These are phyloP conservation scores for Ogataea wickerhamii DNA, from an alignment of 805 yeast species.

Conservation along the genomic window DNA sequence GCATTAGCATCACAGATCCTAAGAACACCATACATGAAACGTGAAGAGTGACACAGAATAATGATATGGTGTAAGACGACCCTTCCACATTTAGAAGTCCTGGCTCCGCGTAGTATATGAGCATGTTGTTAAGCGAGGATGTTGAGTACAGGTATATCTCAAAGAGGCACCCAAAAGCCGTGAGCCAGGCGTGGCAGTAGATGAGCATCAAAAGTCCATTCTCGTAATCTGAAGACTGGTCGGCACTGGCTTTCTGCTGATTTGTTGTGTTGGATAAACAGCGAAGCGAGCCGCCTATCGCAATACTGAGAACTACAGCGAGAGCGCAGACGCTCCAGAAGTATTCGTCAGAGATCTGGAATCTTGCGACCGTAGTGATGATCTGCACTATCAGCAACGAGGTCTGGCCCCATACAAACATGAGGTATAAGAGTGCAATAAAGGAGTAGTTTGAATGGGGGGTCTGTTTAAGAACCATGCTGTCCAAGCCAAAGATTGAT, in stretches of 20 bases:
- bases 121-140: slow-evolving; percentile 16
- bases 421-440: slow-evolving; percentile 9
- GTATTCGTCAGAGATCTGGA: slow-evolving; percentile 9
- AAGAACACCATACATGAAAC: slow-evolving; percentile 12
- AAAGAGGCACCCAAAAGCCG: slow-evolving; percentile 22
- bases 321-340: slow-evolving; percentile 10
- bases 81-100: background rate
- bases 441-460: slow-evolving; percentile 4
- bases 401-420: slow-evolving; percentile 14
- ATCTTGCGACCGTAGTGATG: slow-evolving; percentile 7
- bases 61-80: background rate
- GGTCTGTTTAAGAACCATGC: slow-evolving; percentile 5
- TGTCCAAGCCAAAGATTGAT: slow-evolving; percentile 14
- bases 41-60: slow-evolving; percentile 11
- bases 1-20: slow-evolving; percentile 19
- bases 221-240: slow-evolving; percentile 2
- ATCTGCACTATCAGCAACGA: slow-evolving; percentile 15
- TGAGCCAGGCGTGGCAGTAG: slow-evolving; percentile 19
- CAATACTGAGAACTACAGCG: slow-evolving; percentile 4
- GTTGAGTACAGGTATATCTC: slow-evolving; percentile 24
- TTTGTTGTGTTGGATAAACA: slow-evolving; percentile 2
- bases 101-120: slow-evolving; percentile 10
- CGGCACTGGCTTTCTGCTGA: background rate
- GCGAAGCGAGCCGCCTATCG: slow-evolving; percentile 7
- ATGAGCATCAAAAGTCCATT: slow-evolving; percentile 10